Evolutionary conservation across 805 yeast species (phyloP), one percentile per base, ranked within the genome.

Genomic region (Lipomyces chichibuensis): DNA sequence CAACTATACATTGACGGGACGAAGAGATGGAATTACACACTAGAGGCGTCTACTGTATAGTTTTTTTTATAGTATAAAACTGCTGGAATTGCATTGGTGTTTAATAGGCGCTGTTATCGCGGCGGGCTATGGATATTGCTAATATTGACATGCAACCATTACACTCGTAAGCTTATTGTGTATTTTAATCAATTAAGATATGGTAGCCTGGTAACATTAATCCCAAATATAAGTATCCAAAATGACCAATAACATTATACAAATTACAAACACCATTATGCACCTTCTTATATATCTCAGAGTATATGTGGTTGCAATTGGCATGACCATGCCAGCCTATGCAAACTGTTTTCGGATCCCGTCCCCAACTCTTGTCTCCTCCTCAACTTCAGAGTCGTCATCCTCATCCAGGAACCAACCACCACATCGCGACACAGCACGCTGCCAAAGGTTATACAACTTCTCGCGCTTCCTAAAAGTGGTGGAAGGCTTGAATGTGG

Each of bases 361-460:
- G n/a, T 60, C 69, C 37, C 62, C 69, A n/a, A 57, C 33, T 20
- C 17, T 37, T 54, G 54, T 61, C 55, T 67, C 71, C 57, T 65
- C 63, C 13, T 59, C 33, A 20, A 58, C 7, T 5, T 20, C 51
- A n/a, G 59, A 62, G 51, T 65, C 64, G 27, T 65, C 71, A n/a
- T 73, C 72, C 59, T 74, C 75, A 67, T 60, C 62, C 23, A 52
- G 33, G 33, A 90, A 80, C 98, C 98, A 93, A 57, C 92, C 93
- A 69, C 80, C 84, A 37, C 96, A 89, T 74, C 96, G 84, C 74
- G 85, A 87, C 25, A 93, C 86, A 1, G 97, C 98, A 57, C 85
- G 84, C 75, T 90, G 91, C 98, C 98, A 93, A 71, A 88, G 80
- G 60, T 80, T 81, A 90, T 94, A 90, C 72, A 79, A 79, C 71